phyloP scores from a whole-genome alignment of 2,329 filamentous ascomycete genomes.

The Clarireedia hainanense region DNA sequence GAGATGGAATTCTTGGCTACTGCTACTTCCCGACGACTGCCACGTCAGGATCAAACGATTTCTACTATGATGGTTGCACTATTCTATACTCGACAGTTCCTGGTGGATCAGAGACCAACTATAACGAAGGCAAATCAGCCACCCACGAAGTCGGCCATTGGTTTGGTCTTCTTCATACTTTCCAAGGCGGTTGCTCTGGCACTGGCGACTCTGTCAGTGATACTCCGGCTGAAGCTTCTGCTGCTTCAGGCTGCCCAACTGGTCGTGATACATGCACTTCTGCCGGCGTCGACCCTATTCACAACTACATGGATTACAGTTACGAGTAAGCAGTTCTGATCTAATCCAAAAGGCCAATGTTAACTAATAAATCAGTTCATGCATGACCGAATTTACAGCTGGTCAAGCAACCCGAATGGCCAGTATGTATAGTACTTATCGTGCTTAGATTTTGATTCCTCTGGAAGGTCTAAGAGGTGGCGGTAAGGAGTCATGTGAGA shows the following conservation, averaged over 20 bases:
- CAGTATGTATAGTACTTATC: not conserved
- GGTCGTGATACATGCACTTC: conserved; percentile 31
- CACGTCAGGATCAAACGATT: conserved; percentile 13
- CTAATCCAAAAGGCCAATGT: too few relatives aligned
- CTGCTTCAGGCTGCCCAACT: conserved; percentile 32
- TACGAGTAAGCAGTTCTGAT: conserved; percentile 25
- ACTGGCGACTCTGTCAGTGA: conserved; percentile 34
- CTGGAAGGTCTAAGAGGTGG: too few relatives aligned
- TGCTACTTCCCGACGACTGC: not conserved
- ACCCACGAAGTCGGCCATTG: conserved; percentile 43
- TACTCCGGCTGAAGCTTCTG: conserved; percentile 32
- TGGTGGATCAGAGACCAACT: conserved; percentile 29
- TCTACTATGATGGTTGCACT: conserved; percentile 34
- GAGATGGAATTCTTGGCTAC: conserved; percentile 1
- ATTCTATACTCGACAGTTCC: conserved; percentile 33
- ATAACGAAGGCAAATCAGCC: conserved; percentile 33
- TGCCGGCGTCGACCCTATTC: conserved; percentile 26
- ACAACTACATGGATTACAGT: conserved; percentile 33
- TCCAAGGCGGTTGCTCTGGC: conserved; percentile 35
- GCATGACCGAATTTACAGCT: not conserved
- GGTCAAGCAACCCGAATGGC: not conserved
- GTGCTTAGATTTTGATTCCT: not conserved
- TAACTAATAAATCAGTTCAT: not conserved
- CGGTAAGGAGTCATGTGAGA: too few relatives aligned
- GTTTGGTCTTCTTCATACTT: conserved; percentile 42